Conservation (phyloP, 2,329 filamentous ascomycete genomes). For the Davidsoniella australis region DNA sequence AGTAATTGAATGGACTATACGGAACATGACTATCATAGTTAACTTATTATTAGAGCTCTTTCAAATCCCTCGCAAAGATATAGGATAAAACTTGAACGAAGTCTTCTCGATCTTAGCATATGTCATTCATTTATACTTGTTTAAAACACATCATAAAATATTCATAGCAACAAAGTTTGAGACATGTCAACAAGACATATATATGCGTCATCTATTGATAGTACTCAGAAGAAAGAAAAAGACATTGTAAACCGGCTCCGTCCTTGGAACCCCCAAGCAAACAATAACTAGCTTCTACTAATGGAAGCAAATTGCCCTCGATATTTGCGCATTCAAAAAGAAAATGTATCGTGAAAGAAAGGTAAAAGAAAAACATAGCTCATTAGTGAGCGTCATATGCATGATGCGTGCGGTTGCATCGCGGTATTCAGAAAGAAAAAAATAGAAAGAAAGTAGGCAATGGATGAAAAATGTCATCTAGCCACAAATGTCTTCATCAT, state of each 20-base stretch:
- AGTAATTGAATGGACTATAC: no score
- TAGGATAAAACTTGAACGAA: no score
- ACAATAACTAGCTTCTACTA: slow-evolving; percentile 7
- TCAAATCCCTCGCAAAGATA: no score
- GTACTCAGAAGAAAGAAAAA: neutral
- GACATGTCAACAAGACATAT: neutral
- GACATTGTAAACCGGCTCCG: slow-evolving; percentile 1
- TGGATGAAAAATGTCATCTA: neutral
- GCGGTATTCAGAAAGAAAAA: neutral
- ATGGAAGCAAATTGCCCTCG: slow-evolving; percentile 5
- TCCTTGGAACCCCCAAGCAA: slow-evolving; percentile 8
- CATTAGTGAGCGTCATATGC: slow-evolving; percentile 8
- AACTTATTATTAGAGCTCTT: no score
- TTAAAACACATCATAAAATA: no score
- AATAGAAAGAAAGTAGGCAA: neutral
- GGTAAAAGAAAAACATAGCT: slow-evolving; percentile 7
- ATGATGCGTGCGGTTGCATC: slow-evolving; percentile 6
- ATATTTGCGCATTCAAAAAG: slow-evolving; percentile 6
- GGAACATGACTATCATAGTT: no score
- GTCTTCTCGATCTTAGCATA: no score
- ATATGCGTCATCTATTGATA: slow-evolving; percentile 8
- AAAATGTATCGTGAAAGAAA: slow-evolving; percentile 4
- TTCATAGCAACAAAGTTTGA: no score
- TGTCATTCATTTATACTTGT: no score
- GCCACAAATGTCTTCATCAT: neutral